Evolutionary conservation across 441 rosid genomes (phyloP).

Genomic region (Croton laevigatus): DNA sequence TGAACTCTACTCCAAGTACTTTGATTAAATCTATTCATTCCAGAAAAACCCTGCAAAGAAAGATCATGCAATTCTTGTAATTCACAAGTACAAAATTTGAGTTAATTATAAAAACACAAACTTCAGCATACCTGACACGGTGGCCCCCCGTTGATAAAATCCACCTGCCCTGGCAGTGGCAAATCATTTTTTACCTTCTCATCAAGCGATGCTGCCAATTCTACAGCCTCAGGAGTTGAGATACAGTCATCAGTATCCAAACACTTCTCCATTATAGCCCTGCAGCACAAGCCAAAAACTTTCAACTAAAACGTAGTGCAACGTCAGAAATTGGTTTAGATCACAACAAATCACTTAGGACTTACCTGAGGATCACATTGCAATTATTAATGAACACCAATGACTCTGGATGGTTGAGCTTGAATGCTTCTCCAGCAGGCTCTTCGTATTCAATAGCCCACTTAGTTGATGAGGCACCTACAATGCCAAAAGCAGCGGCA

Average conservation of each 20-base stretch:
- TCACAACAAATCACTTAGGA: not conserved
- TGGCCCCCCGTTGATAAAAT: slow-evolving; percentile 96
- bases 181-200: slow-evolving; percentile 54
- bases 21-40: slow-evolving; percentile 84
- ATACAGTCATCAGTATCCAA: slow-evolving; percentile 85
- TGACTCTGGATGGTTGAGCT: slow-evolving; percentile 73
- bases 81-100: not conserved
- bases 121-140: slow-evolving; percentile 70
- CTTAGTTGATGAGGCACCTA: slow-evolving; percentile 72
- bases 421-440: slow-evolving; percentile 90
- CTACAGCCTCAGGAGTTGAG: slow-evolving; percentile 70
- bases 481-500: slow-evolving; percentile 11
- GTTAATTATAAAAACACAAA: not conserved
- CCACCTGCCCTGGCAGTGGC: slow-evolving; percentile 86
- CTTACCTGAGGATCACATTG: slow-evolving; percentile 84
- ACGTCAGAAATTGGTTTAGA: not conserved
- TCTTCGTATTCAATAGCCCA: slow-evolving; percentile 98
- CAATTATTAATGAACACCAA: slow-evolving; percentile 71
- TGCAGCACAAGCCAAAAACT: slow-evolving; percentile 28
- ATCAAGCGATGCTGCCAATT: slow-evolving; percentile 53
- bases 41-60: slow-evolving; percentile 82
- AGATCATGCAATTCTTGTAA: not conserved
- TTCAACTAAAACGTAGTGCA: not conserved
- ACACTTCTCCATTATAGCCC: slow-evolving; percentile 76
- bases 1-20: slow-evolving; percentile 88